Conservation (phyloP, 2,329 filamentous ascomycete species). For the Xenoacremonium recifei region DNA sequence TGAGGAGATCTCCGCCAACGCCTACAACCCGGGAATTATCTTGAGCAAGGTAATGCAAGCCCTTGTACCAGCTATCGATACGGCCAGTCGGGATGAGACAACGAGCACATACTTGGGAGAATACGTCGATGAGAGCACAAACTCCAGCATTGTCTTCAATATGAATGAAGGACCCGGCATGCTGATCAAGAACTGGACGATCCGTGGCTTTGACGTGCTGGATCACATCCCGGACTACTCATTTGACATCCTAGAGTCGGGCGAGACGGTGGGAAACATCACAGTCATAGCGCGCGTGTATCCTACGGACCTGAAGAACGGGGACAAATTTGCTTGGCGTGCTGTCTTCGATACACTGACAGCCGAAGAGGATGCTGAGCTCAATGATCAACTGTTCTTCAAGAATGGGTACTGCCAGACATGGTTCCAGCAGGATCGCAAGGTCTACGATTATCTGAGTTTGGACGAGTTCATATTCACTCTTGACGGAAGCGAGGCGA, state of each 20-base stretch:
- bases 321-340: slow-evolving; percentile 30
- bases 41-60: slow-evolving; percentile 31
- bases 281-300: slow-evolving; percentile 28
- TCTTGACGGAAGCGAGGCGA: slow-evolving; percentile 6
- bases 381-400: slow-evolving; percentile 26
- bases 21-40: slow-evolving; percentile 15
- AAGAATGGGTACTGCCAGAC: slow-evolving; percentile 28
- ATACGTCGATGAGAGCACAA: slow-evolving; percentile 35
- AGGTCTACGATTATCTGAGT: slow-evolving; percentile 30
- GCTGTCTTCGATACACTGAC: slow-evolving; percentile 27
- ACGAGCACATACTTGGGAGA: slow-evolving; percentile 31
- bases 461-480: slow-evolving; percentile 30
- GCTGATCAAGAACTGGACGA: slow-evolving; percentile 35
- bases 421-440: slow-evolving; percentile 32
- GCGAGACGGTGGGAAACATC: slow-evolving; percentile 4
- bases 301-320: slow-evolving; percentile 23
- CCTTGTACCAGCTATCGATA: slow-evolving; percentile 42
- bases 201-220: slow-evolving; percentile 40
- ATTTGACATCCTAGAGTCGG: slow-evolving; percentile 13
- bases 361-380: slow-evolving; percentile 9
- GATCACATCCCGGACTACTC: slow-evolving; percentile 31
- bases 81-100: slow-evolving; percentile 38
- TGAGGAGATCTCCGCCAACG: slow-evolving; percentile 20
- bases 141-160: slow-evolving; percentile 38
- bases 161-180: slow-evolving; percentile 40